Conservation (phyloP, 2,329 filamentous ascomycete species). For the Calonectria pteridis region DNA sequence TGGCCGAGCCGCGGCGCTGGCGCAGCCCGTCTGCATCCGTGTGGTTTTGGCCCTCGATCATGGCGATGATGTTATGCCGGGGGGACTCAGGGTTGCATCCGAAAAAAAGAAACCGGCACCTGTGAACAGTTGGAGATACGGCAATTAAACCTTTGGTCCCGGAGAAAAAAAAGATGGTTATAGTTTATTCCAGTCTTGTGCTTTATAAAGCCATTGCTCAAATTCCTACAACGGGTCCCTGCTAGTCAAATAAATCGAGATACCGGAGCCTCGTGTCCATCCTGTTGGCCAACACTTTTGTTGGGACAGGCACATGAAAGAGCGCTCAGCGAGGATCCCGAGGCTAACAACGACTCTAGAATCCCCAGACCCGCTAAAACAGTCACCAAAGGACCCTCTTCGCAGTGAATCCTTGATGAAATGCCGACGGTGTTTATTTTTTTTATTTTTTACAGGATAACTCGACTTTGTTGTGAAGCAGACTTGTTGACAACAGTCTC, state of each 20-base stretch:
- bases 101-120: background rate
- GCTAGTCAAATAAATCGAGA: slow-evolving; percentile 19
- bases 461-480: background rate
- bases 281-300: slow-evolving; percentile 43
- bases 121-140: background rate
- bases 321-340: slow-evolving; percentile 35
- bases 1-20: slow-evolving; percentile 47
- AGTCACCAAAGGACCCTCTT: slow-evolving; percentile 25
- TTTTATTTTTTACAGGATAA: background rate
- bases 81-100: slow-evolving; percentile 1
- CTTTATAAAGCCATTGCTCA: background rate
- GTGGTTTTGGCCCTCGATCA: slow-evolving; percentile 23
- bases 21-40: slow-evolving; percentile 35
- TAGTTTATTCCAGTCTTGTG: background rate
- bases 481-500: background rate
- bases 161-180: background rate
- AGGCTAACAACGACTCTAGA: slow-evolving; percentile 39
- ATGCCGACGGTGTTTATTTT: slow-evolving; percentile 16
- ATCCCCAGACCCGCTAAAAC: slow-evolving; percentile 35
- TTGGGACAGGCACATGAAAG: slow-evolving; percentile 50
- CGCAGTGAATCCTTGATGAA: background rate
- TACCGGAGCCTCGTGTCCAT: slow-evolving; percentile 32
- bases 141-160: background rate
- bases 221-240: slow-evolving; percentile 8
- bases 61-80: slow-evolving; percentile 33